These are phyloP conservation scores for Microglena sp. DNA, from an alignment of 139 green algal genomes.

Conservation along the genomic window DNA sequence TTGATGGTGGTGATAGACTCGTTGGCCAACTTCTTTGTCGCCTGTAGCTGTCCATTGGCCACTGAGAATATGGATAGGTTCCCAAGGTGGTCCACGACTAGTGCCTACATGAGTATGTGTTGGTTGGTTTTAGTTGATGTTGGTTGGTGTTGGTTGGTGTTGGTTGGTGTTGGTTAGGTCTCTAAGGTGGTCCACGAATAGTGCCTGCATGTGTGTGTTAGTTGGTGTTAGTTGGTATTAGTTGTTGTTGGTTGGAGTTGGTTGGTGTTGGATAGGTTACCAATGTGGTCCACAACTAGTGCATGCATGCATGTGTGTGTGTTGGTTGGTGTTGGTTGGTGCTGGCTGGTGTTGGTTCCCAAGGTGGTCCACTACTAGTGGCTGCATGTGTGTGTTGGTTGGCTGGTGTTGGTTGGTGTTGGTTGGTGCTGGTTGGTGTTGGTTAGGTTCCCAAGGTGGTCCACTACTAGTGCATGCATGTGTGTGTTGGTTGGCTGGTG, in stretches of 20 bases:
- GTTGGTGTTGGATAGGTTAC: too few species aligned
- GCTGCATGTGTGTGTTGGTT: neutral
- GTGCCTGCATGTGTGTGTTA: neutral
- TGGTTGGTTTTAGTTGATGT: too few species aligned
- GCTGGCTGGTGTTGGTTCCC: neutral
- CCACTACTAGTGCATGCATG: too few species aligned
- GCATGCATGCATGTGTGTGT: neutral
- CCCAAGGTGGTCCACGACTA: conserved; percentile 76
- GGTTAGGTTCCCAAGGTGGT: neutral
- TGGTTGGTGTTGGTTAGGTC: too few species aligned
- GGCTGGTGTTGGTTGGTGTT: neutral
- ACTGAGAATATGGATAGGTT: conserved; percentile 81
- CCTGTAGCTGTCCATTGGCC: neutral
- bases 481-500: neutral
- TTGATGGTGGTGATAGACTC: neutral
- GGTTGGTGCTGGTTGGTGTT: neutral
- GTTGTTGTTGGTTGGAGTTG: conserved; percentile 23
- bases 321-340: neutral
- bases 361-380: neutral
- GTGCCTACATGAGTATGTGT: too few species aligned
- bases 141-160: too few species aligned
- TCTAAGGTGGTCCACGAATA: conserved; percentile 41
- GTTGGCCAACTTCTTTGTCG: conserved; percentile 57
- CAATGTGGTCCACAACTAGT: neutral
- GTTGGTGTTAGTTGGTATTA: neutral